Conservation (phyloP, 805 yeast species). For the Cyberlindnera xylosilytica region DNA sequence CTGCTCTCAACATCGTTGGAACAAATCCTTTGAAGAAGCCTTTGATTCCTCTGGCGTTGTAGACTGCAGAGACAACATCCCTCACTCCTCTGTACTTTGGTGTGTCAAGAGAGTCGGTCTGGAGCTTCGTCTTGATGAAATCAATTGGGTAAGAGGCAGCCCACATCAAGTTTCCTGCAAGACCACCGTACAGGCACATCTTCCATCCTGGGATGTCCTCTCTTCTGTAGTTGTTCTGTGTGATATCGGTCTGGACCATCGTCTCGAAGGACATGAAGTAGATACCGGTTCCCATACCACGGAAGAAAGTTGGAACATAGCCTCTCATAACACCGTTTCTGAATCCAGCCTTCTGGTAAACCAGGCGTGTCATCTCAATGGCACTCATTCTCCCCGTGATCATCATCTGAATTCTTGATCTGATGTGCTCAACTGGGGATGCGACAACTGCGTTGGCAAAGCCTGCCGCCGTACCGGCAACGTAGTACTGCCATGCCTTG, state of each 20-base stretch:
- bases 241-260: constrained; percentile 64
- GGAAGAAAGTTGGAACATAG: constrained; percentile 69
- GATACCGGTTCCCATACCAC: constrained; percentile 87
- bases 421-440: constrained; percentile 90
- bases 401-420: constrained; percentile 91
- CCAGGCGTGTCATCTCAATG: constrained; percentile 58
- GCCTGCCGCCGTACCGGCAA: constrained; percentile 88
- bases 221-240: constrained; percentile 45
- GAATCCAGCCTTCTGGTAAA: constrained; percentile 50
- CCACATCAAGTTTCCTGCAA: constrained; percentile 91
- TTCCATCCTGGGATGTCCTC: constrained; percentile 82
- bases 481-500: constrained; percentile 64
- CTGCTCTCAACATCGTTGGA: constrained; percentile 93
- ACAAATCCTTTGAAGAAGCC: constrained; percentile 89
- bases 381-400: constrained; percentile 66
- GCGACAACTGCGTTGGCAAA: constrained; percentile 85
- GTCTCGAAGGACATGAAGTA: constrained; percentile 92
- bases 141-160: constrained; percentile 84
- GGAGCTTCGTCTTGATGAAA: constrained; percentile 86
- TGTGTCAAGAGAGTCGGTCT: constrained; percentile 60
- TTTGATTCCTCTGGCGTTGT: constrained; percentile 55
- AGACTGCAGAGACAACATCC: constrained; percentile 56
- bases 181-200: constrained; percentile 83
- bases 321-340: constrained; percentile 72
- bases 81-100: constrained; percentile 58